Evolutionary conservation across 306 rosid species (phyloP), one percentile per base, ranked within the genome.

Genomic region (Pyrus communis): DNA sequence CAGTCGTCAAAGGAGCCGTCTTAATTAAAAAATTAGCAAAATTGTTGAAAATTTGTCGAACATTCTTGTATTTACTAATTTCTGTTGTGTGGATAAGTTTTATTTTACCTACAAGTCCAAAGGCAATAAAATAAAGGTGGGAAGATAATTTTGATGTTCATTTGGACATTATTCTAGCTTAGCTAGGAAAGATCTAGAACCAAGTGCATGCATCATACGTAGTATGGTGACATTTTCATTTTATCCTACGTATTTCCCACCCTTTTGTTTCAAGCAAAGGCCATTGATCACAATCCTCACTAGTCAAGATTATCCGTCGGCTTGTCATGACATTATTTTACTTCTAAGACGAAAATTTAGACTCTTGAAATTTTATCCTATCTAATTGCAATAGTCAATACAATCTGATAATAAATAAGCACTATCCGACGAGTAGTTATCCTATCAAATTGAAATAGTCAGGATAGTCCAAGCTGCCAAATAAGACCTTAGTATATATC

Each of bases 391-490:
- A 35, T 35, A 35, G 9, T 35, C 9, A 35, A 2, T 35, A 35
- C 9, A 35, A 1, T 35, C 2, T 0, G 0, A 35, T 35, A 35
- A 0, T 0, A 35, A 35, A 35, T 35, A 35, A 35, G 9, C 0
- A 35, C 2, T 35, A 35, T 35, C 40, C 0, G 2, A 35, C 40
- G 9, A 7, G 38, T 33, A 33, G 5, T 33, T 33, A 6, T 6
- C 8, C 0, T 7, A 35, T 6, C 40, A 0, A 9, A 35, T 9
- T 33, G 0, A 33, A 33, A 33, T 33, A 33, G 0, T 35, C 9
- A 35, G 9, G 7, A 35, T 0, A 35, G 2, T 7, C 0, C 0
- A 9, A 35, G 2, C 2, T 35, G 0, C 0, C 40, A 35, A 35
- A 35, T 0, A 2, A 35, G 2, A 7, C 0, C 9, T 40, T 40